phyloP scores from a whole-genome alignment of 2,329 filamentous ascomycete species.

The Beauveria brongniartii region DNA sequence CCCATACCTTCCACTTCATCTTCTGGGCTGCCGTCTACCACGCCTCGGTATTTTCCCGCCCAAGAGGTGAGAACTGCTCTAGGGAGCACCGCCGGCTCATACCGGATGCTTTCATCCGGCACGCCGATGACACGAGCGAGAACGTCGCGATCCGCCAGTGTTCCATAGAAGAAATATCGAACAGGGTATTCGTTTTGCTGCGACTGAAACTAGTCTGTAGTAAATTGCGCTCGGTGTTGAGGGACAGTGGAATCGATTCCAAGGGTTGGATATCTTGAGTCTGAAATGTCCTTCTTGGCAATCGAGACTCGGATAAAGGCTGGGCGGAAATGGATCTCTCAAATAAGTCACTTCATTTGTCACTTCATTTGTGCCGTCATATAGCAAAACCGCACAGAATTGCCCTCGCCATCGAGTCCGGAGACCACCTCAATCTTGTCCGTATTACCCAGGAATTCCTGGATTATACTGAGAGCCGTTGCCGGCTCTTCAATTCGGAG shows the following conservation, averaged over 20 bases:
- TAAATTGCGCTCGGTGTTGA: conserved; percentile 17
- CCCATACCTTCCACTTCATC: no score
- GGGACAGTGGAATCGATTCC: conserved; percentile 16
- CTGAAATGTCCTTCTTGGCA: conserved; percentile 14
- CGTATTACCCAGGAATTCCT: not conserved
- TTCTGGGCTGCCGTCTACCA: no score
- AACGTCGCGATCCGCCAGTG: conserved; percentile 22
- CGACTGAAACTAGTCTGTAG: conserved; percentile 14
- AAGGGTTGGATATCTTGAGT: conserved; percentile 13
- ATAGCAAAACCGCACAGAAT: not conserved
- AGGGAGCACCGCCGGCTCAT: no score
- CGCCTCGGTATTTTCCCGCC: no score
- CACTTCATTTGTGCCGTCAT: not conserved
- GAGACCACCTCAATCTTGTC: not conserved
- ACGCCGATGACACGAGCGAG: conserved; percentile 25
- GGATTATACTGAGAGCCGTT: not conserved
- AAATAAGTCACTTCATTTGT: no score
- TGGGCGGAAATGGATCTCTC: conserved; percentile 5
- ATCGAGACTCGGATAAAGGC: conserved; percentile 10
- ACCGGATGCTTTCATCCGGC: no score
- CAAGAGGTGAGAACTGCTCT: no score
- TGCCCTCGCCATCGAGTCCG: not conserved
- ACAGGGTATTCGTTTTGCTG: conserved; percentile 20
- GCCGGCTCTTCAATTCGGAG: not conserved
- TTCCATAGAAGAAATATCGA: conserved; percentile 37